phyloP scores from a whole-genome alignment of 1,139 yeast genomes.

The Hyphopichia burtonii region DNA sequence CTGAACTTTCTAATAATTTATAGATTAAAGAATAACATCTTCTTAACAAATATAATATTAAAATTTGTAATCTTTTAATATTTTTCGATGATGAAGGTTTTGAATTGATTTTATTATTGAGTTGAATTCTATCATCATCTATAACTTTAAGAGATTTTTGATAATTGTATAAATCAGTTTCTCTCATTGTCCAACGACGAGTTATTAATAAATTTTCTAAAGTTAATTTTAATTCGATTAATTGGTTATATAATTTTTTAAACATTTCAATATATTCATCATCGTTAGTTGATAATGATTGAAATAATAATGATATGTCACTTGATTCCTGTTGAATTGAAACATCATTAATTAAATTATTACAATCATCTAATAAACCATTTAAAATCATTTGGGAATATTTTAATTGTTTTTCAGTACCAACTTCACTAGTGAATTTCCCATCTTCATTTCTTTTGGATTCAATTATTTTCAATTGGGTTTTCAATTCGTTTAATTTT shows the following conservation, averaged over 20 bases:
- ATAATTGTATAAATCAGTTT: conserved; percentile 84
- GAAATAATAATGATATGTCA: conserved; percentile 9
- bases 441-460: conserved; percentile 33
- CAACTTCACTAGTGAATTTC: conserved; percentile 26
- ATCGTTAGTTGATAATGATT: conserved; percentile 12
- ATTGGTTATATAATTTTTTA: conserved; percentile 28
- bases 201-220: conserved; percentile 83
- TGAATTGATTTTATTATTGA: conserved; percentile 10
- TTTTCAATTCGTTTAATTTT: conserved; percentile 17
- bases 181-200: conserved; percentile 95
- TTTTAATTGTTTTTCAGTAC: conserved; percentile 20
- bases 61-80: conserved; percentile 51
- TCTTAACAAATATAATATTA: conserved; percentile 75
- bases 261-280: conserved; percentile 18
- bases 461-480: conserved; percentile 32
- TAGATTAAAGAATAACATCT: conserved; percentile 88
- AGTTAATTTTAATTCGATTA: conserved; percentile 65
- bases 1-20: conserved; percentile 84
- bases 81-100: conserved; percentile 8
- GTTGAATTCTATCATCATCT: conserved; percentile 62
- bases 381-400: conserved; percentile 59
- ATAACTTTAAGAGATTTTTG: conserved; percentile 71
- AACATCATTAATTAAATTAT: conserved; percentile 69
- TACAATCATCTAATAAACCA: conserved; percentile 80
- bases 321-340: conserved; percentile 52